Evolutionary conservation across 495 filamentous ascomycete species (phyloP).

Genomic region (Bacidia rubella): DNA sequence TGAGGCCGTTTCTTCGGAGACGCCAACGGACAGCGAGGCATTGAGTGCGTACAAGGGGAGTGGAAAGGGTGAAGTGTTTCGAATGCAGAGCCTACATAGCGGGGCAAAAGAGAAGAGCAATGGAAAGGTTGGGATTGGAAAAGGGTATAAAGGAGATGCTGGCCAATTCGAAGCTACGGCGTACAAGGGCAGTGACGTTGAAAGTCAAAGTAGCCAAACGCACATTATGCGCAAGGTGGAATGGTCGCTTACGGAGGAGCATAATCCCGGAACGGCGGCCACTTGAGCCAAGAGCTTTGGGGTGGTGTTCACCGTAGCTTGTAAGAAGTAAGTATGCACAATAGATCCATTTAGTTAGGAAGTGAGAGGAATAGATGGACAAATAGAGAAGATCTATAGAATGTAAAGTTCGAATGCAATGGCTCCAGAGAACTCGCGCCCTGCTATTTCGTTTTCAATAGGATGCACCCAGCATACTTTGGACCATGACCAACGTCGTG

Average conservation of each 20-base stretch:
- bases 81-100: constrained; percentile 1
- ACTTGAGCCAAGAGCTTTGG: background rate
- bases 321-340: background rate
- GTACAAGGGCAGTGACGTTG: background rate
- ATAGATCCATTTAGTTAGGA: background rate
- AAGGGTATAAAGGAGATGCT: background rate
- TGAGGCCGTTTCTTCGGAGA: background rate
- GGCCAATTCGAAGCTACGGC: constrained; percentile 1
- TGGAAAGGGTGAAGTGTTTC: constrained; percentile 1
- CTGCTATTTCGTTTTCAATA: background rate
- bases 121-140: constrained; percentile 2
- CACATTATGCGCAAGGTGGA: constrained; percentile 8
- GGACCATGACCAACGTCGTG: background rate
- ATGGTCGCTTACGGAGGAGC: constrained; percentile 5
- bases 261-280: background rate
- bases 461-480: background rate
- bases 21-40: constrained; percentile 1
- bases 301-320: background rate
- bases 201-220: constrained; percentile 14
- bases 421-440: background rate
- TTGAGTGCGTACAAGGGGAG: background rate
- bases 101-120: background rate
- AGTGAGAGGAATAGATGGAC: background rate
- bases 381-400: background rate
- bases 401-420: background rate